Base-by-base conservation (phyloP, 352 stramenopile species). In the Globisporangium apiculatum region DNA sequence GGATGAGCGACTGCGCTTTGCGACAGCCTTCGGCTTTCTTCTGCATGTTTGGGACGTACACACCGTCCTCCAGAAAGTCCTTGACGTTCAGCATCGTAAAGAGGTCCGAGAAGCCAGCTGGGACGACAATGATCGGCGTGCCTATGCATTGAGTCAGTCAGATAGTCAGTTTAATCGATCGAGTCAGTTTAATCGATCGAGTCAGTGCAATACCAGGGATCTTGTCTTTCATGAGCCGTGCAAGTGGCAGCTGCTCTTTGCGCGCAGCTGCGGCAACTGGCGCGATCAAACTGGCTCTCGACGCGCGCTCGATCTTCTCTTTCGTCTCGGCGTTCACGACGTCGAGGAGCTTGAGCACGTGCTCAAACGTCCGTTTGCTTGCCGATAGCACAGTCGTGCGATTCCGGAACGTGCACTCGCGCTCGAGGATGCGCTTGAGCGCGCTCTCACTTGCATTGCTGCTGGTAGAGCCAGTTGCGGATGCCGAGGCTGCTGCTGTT, bases 51-150 rank as follows among this genome's bases (percentile, higher is more conserved):
- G 88, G 69, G 1, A 90, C 63, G 53, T 80, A 95, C 61, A 89
- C 77, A 17, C 88, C 88, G 47, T 95, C 71, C 42, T 89, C 75
- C 7, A 97, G 57, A 59, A 96, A 96, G 56, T 97, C 89, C 41
- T 79, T 86, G 46, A 79, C 83, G 54, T 97, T 97, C 38, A 94
- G 73, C 75, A 97, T 87, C 47, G 85, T 96, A 37, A 97, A 80
- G 48, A 96, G 51, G 51, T 95, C 84, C 35, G 84, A 94, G 51
- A 89, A 89, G 3, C 87, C 86, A 0, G 86, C 87, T 0, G 89
- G 89, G 8, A 97, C 83, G 35, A 97, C 84, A 69, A 97, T 97
- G 55, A 97, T 96, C n/a, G 86, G 86, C 7, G 79, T 95, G 18
- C 84, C 79, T 89, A 53, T 17, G 12, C 9, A 55, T 35, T 12